Evolutionary conservation across 176 grass and related monocot genomes (phyloP).

Genomic region (Themeda triandra): DNA sequence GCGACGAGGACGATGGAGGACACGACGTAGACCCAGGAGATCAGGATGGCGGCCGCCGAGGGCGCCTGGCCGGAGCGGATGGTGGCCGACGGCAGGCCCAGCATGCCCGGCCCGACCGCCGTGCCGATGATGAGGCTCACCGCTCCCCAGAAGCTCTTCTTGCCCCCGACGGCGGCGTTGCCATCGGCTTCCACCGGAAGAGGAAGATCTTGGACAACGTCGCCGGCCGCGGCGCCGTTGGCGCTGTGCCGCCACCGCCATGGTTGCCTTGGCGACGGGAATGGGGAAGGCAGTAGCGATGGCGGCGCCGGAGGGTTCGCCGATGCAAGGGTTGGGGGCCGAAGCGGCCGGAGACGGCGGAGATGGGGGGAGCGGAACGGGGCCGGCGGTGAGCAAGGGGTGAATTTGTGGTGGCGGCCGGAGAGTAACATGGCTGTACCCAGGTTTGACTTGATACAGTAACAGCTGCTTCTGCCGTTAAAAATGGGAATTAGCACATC

Average conservation of each 20-base stretch:
- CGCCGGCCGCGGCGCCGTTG: neutral
- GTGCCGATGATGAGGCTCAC: slow-evolving; percentile 76
- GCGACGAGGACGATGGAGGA: slow-evolving; percentile 76
- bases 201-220: neutral
- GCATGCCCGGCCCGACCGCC: slow-evolving; percentile 79
- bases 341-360: neutral
- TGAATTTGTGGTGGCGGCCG: slow-evolving; percentile 2
- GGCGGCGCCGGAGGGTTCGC: neutral
- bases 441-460: too few relatives aligned
- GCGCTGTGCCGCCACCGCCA: slow-evolving; percentile 25
- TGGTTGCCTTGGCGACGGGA: slow-evolving; percentile 24
- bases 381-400: neutral
- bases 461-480: too few relatives aligned
- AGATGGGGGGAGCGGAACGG: neutral
- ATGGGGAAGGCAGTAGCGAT: neutral
- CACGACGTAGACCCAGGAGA: slow-evolving; percentile 81
- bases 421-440: slow-evolving; percentile 15
- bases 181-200: neutral
- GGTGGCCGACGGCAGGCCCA: slow-evolving; percentile 70
- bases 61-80: slow-evolving; percentile 60
- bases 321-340: neutral
- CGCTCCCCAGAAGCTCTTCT: slow-evolving; percentile 61
- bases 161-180: neutral
- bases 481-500: too few relatives aligned
- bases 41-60: slow-evolving; percentile 51